phyloP scores from a whole-genome alignment of 345 rosid genomes.

The Linum trigynum region DNA sequence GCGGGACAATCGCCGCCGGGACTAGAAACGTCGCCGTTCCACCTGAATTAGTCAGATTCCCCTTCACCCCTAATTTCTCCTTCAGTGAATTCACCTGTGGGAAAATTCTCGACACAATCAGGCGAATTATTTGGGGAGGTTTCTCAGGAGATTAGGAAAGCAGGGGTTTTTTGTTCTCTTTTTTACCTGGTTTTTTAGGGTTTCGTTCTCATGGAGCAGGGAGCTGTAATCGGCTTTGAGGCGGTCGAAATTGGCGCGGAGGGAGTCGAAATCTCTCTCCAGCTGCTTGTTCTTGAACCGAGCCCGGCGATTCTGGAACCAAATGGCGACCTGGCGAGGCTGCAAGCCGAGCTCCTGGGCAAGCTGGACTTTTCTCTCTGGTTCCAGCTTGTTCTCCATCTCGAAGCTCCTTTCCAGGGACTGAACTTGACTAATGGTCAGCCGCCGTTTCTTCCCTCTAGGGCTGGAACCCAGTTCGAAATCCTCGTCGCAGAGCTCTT shows the following conservation, averaged over 20 bases:
- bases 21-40: neutral
- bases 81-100: neutral
- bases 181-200: neutral
- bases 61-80: neutral
- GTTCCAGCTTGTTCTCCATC: conserved; percentile 6
- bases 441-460: neutral
- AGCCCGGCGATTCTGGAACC: conserved; percentile 3
- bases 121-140: neutral
- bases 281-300: conserved; percentile 7
- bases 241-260: neutral
- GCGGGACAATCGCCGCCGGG: neutral
- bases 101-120: neutral
- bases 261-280: conserved; percentile 1
- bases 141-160: neutral
- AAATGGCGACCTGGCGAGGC: conserved; percentile 2
- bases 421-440: neutral
- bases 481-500: neutral
- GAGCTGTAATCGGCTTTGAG: neutral
- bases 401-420: neutral
- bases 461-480: neutral
- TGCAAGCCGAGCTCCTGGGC: conserved; percentile 4
- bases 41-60: neutral
- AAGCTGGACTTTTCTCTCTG: conserved; percentile 1
- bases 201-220: neutral
- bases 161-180: neutral